A percentile compares a stretch with the other conserved stretches of the same genome.
Evolutionary conservation across 495 filamentous ascomycete species (phyloP).

Genomic region (Aspergillus baeticus): DNA sequence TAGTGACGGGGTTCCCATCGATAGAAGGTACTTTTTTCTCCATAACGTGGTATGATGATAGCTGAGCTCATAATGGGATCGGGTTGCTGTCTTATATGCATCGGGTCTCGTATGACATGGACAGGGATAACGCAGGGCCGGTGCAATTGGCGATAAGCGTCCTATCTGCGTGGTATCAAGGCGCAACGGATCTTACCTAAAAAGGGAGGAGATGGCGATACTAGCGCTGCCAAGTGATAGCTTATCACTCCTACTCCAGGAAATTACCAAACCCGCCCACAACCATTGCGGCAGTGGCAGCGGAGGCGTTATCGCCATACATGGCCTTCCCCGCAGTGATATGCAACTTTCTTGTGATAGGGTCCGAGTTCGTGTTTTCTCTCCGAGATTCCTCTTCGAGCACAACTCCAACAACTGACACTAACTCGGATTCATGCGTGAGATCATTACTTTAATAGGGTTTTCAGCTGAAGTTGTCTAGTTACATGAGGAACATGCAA

Average conservation of each 20-base stretch:
- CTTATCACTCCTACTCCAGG: neutral
- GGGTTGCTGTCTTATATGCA: neutral
- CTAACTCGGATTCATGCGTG: no score
- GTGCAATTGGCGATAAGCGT: constrained; percentile 16
- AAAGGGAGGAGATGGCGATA: constrained; percentile 34
- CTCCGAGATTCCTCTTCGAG: no score
- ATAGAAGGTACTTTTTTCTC: constrained; percentile 24
- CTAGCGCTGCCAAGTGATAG: constrained; percentile 33
- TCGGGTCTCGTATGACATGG: neutral
- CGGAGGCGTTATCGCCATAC: no score
- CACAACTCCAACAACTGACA: neutral
- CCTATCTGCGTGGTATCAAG: neutral
- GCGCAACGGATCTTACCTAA: constrained; percentile 13
- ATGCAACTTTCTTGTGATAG: no score
- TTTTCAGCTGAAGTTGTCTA: no score
- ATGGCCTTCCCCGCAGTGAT: no score
- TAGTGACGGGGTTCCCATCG: constrained; percentile 13
- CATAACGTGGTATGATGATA: constrained; percentile 5
- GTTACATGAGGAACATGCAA: no score
- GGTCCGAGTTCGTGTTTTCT: no score
- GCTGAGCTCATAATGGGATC: neutral
- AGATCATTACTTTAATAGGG: no score
- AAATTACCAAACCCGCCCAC: no score
- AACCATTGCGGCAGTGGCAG: no score
- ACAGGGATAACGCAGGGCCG: neutral